phyloP scores from a whole-genome alignment of 805 yeast species.

The Yarrowia deformans region DNA sequence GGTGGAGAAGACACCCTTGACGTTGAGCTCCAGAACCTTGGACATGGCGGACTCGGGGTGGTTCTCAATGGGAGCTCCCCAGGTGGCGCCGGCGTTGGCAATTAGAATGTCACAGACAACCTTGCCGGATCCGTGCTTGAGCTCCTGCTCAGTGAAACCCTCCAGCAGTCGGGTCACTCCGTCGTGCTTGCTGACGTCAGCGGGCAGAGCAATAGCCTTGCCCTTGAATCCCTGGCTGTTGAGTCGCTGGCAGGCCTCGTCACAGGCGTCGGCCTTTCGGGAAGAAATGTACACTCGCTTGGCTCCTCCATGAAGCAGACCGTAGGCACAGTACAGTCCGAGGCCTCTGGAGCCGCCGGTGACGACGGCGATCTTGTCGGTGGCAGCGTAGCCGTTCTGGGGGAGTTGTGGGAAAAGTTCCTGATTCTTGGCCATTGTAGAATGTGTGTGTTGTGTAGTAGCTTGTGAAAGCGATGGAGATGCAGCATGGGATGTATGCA shows the following conservation, averaged over 20 bases:
- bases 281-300: constrained; percentile 67
- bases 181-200: constrained; percentile 61
- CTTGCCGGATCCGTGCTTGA: constrained; percentile 48
- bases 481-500: not conserved
- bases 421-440: constrained; percentile 20
- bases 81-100: constrained; percentile 81
- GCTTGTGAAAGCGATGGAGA: not conserved
- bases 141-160: constrained; percentile 48
- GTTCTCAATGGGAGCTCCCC: constrained; percentile 70
- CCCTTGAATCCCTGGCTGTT: constrained; percentile 49
- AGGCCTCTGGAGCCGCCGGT: constrained; percentile 83
- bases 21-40: constrained; percentile 68
- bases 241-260: constrained; percentile 58
- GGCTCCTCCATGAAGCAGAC: constrained; percentile 67
- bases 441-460: not conserved
- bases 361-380: constrained; percentile 68
- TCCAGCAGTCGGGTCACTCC: constrained; percentile 58
- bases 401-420: constrained; percentile 51
- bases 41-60: constrained; percentile 69
- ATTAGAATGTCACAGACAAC: constrained; percentile 63
- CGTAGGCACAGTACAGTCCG: constrained; percentile 73
- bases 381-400: constrained; percentile 30
- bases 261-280: constrained; percentile 67
- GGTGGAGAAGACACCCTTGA: constrained; percentile 71
- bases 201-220: constrained; percentile 58